Conservation (phyloP, 352 stramenopile genomes). For the Pythium folliculosum region DNA sequence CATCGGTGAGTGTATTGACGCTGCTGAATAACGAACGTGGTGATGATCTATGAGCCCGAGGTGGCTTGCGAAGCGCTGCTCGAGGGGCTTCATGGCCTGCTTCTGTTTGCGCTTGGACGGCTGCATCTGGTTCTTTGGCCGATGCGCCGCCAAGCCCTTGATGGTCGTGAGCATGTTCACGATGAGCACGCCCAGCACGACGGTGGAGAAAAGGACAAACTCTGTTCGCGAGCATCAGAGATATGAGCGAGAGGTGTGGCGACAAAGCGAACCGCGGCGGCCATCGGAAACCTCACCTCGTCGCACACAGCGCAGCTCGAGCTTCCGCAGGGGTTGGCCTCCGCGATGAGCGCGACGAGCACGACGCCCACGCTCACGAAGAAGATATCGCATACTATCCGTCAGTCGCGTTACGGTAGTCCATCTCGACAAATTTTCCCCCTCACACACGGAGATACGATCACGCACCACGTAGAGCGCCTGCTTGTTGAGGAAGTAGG, state of each 20-base stretch:
- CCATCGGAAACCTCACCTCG: no score
- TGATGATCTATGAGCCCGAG: constrained; percentile 77
- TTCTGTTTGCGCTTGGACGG: constrained; percentile 52
- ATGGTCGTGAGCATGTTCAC: constrained; percentile 88
- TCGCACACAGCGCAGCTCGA: constrained; percentile 81
- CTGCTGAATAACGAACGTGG: no score
- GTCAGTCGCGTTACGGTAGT: constrained; percentile 39
- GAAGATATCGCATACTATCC: constrained; percentile 79
- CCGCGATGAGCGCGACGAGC: constrained; percentile 83
- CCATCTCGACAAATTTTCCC: no score
- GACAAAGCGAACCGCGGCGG: neutral
- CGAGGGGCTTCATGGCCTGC: constrained; percentile 79
- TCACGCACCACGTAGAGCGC: constrained; percentile 60
- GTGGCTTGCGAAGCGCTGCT: constrained; percentile 67
- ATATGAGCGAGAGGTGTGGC: no score
- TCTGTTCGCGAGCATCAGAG: constrained; percentile 11
- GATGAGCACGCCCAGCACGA: constrained; percentile 64
- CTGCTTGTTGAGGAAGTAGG: constrained; percentile 85
- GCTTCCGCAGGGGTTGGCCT: constrained; percentile 82
- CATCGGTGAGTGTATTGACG: constrained; percentile 60
- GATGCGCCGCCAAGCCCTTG: constrained; percentile 83
- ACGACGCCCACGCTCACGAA: constrained; percentile 80
- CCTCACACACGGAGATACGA: no score
- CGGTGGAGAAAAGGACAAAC: no score
- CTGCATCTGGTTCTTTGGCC: constrained; percentile 84